phyloP scores from a whole-genome alignment of 768 basidiomycete genomes.

The Kwoniella botswanensis region DNA sequence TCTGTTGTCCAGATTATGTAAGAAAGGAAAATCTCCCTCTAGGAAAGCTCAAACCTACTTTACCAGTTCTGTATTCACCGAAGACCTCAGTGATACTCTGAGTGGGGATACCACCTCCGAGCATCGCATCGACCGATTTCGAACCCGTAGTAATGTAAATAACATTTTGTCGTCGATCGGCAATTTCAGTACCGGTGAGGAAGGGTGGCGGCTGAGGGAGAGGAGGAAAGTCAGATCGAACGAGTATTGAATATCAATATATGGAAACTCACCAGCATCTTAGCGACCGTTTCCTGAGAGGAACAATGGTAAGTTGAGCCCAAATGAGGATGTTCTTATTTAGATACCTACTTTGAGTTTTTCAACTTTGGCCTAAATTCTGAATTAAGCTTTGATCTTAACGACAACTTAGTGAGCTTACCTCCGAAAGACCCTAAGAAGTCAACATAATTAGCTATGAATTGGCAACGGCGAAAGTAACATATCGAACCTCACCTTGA shows the following conservation, averaged over 20 bases:
- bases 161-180: slow-evolving; percentile 69
- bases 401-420: slow-evolving; percentile 10
- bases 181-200: slow-evolving; percentile 86
- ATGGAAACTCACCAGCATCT: slow-evolving; percentile 68
- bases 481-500: slow-evolving; percentile 68
- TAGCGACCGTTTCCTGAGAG: slow-evolving; percentile 81
- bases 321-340: not conserved
- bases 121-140: slow-evolving; percentile 82
- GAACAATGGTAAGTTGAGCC: not conserved
- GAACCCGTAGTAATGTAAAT: slow-evolving; percentile 88
- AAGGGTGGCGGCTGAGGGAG: slow-evolving; percentile 80
- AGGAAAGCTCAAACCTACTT: slow-evolving; percentile 37
- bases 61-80: slow-evolving; percentile 91
- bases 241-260: not conserved
- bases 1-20: slow-evolving; percentile 60
- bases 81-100: slow-evolving; percentile 97
- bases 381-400: not conserved
- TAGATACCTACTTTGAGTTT: slow-evolving; percentile 76
- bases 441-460: not conserved
- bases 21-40: not conserved
- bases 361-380: slow-evolving; percentile 80
- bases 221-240: not conserved
- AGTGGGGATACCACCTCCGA: slow-evolving; percentile 88
- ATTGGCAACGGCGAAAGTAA: not conserved
- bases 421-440: slow-evolving; percentile 85